Base-by-base conservation (phyloP, 2,329 filamentous ascomycete species). In the Claviceps sp. region DNA sequence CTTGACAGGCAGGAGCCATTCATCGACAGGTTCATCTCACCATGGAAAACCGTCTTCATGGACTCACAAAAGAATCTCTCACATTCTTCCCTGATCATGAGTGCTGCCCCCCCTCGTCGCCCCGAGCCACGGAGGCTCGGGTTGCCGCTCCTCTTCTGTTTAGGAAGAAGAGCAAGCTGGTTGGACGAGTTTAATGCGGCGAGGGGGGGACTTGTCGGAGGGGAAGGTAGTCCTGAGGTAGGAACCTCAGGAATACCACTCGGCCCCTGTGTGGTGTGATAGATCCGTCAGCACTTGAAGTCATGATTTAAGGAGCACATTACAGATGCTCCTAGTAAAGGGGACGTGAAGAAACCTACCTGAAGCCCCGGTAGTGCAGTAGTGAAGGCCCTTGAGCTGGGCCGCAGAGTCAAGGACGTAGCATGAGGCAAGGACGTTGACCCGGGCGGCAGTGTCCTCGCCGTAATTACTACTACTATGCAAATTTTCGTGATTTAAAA, bases 1-100 rank as follows among this genome's bases (percentile, higher is more conserved):
- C 81, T 83, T 82, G 86, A 82, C 79, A 85, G 84, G 81, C 85
- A 80, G 81, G 87, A 91, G 85, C 81, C 85, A 81, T 82, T 78
- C 76, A 74, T 73, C 69, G 72, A 79, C 77, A 74, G 70, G 73
- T 82, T 83, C 86, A 85, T 83, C 88, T 94, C 89, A 95, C 88
- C 90, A 79, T 85, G 86, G 82, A 96, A 95, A 77, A 87, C 85
- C 76, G 83, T 76, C 75, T 81, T 86, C 83, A 95, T 87, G 79
- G 83, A 85, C 85, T 91, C 88, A 76, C 90, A 95, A 82, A 95
- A 95, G 85, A 95, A 91, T 79, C 90, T 96, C 89, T 95, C 90
- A 95, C 90, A 95, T 88, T 95, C 89, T 89, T 86, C 89, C 87
- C 86, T 89, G 79, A 95, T 95, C 76, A 84, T 83, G 74, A 87